Evolutionary conservation across 2,329 filamentous ascomycete species (phyloP).

Genomic region (Daldinia sp.): DNA sequence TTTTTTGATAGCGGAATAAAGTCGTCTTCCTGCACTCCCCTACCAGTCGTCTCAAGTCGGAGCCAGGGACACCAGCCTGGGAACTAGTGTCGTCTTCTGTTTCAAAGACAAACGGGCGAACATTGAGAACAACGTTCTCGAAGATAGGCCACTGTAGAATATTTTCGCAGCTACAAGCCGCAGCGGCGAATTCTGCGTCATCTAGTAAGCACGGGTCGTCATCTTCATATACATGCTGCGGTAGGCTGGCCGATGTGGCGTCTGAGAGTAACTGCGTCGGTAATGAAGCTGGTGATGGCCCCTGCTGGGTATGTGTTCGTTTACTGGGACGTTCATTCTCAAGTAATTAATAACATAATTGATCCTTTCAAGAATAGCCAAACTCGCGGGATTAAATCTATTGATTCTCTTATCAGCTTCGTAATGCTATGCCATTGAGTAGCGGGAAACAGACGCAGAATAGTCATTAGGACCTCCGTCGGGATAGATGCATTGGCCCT

Average conservation of each 20-base stretch:
- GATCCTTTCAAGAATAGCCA: conserved; percentile 13
- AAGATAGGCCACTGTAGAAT: conserved; percentile 16
- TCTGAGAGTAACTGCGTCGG: too few species aligned
- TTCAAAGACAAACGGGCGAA: conserved; percentile 12
- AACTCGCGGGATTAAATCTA: conserved; percentile 15
- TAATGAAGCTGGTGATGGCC: too few species aligned
- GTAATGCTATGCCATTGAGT: not conserved
- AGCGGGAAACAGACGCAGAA: conserved; percentile 6
- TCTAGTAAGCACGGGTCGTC: not conserved
- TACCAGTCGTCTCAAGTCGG: not conserved
- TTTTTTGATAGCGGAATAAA: conserved; percentile 14
- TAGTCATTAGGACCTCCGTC: conserved; percentile 18
- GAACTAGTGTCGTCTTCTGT: not conserved
- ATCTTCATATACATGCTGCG: too few species aligned
- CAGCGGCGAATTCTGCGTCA: conserved; percentile 10
- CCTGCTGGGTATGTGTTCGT: too few species aligned
- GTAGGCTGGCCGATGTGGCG: too few species aligned
- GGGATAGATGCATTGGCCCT: conserved; percentile 16
- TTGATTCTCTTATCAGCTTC: not conserved
- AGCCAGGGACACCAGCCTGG: too few species aligned
- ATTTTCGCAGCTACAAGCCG: conserved; percentile 13
- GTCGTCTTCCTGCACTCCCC: conserved; percentile 14
- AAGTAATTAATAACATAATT: conserved; percentile 13
- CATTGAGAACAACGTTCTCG: not conserved
- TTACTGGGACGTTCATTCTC: not conserved